phyloP scores from a whole-genome alignment of 306 rosid genomes.

The Trifolium repens region DNA sequence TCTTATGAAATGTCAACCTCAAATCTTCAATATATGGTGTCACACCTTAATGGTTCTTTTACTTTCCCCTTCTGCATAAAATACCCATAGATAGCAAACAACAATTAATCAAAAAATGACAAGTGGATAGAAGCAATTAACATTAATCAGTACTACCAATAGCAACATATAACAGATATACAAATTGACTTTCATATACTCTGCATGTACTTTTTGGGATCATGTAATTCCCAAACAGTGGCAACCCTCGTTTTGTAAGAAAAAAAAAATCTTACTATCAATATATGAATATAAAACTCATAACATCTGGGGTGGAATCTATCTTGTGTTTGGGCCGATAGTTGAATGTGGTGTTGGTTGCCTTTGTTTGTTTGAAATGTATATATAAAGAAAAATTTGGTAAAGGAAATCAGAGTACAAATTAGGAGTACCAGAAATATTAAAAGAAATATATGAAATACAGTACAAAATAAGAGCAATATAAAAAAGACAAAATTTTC shows the following conservation, averaged over 20 bases:
- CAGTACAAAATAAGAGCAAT: too few species aligned
- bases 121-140: slow-evolving; percentile 13
- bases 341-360: neutral
- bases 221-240: neutral
- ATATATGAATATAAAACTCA: too few species aligned
- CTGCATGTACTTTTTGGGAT: neutral
- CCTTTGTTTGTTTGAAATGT: too few species aligned
- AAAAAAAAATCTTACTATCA: too few species aligned
- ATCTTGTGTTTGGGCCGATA: neutral
- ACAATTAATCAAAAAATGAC: slow-evolving; percentile 3
- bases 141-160: neutral
- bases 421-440: too few species aligned
- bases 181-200: slow-evolving; percentile 15
- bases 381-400: too few species aligned
- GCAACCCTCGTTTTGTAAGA: too few species aligned
- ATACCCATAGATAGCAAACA: slow-evolving; percentile 20
- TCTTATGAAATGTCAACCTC: slow-evolving; percentile 5
- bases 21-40: slow-evolving; percentile 8
- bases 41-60: slow-evolving; percentile 6
- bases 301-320: neutral
- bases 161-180: slow-evolving; percentile 7
- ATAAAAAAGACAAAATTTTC: too few species aligned
- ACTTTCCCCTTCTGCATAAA: slow-evolving; percentile 26
- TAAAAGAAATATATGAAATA: too few species aligned
- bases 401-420: too few species aligned